These are phyloP conservation scores for Ogataea chonburiensis DNA, from an alignment of 805 yeast species.

Conservation along the genomic window DNA sequence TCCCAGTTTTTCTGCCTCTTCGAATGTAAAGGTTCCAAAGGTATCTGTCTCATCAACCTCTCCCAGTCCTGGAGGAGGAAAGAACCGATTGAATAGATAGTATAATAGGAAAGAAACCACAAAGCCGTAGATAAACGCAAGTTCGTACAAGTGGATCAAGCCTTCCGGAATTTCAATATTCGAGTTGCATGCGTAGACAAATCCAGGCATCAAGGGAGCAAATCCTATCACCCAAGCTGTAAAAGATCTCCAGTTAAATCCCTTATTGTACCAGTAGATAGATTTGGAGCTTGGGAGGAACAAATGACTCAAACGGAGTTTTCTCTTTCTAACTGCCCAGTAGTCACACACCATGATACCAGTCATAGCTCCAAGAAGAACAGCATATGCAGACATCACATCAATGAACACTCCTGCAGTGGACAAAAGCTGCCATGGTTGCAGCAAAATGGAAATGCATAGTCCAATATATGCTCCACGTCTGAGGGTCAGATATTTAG, in stretches of 20 bases:
- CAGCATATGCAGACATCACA: slow-evolving; percentile 20
- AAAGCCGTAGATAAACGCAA: slow-evolving; percentile 44
- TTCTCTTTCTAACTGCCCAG: slow-evolving; percentile 54
- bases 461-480: slow-evolving; percentile 46
- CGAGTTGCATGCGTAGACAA: slow-evolving; percentile 22
- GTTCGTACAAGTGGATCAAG: slow-evolving; percentile 42
- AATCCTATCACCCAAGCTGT: slow-evolving; percentile 41
- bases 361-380: slow-evolving; percentile 62
- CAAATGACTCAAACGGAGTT: slow-evolving; percentile 49
- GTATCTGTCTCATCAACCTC: slow-evolving; percentile 36
- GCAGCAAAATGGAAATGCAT: slow-evolving; percentile 34
- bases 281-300: slow-evolving; percentile 43
- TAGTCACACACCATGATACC: slow-evolving; percentile 69
- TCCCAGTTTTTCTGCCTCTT: slow-evolving; percentile 35
- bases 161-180: slow-evolving; percentile 38
- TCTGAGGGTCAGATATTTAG: slow-evolving; percentile 41
- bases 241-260: slow-evolving; percentile 58
- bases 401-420: slow-evolving; percentile 35
- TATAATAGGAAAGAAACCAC: slow-evolving; percentile 40
- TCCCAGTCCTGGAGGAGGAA: slow-evolving; percentile 37
- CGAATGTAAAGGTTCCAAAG: slow-evolving; percentile 32
- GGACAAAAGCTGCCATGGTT: slow-evolving; percentile 42
- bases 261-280: slow-evolving; percentile 57
- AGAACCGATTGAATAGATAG: slow-evolving; percentile 34
- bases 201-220: slow-evolving; percentile 53